Conservation (phyloP, 2,329 filamentous ascomycete species). For the Onygena corvina region DNA sequence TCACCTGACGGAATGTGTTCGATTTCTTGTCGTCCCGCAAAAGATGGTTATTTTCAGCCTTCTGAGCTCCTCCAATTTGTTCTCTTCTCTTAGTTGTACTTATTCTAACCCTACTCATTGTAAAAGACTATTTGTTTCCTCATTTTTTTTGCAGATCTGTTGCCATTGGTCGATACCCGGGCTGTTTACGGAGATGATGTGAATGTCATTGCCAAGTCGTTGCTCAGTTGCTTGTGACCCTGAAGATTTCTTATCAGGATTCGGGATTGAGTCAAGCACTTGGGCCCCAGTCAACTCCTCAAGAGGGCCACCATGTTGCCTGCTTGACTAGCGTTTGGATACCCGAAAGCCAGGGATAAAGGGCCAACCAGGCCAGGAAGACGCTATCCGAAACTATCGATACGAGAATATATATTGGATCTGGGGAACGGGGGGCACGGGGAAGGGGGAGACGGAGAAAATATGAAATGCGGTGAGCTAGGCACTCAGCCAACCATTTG, state of each 20-base stretch:
- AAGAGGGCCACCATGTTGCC: background rate
- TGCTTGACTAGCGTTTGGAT: background rate
- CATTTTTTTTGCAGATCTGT: too few relatives aligned
- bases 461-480: background rate
- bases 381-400: background rate
- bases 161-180: too few relatives aligned
- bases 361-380: background rate
- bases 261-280: background rate
- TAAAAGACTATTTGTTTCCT: too few relatives aligned
- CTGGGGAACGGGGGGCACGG: too few relatives aligned
- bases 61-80: too few relatives aligned
- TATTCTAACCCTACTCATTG: too few relatives aligned
- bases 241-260: background rate
- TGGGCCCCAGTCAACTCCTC: background rate
- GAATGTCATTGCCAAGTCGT: background rate
- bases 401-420: background rate
- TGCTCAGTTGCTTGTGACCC: slow-evolving; percentile 1
- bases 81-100: too few relatives aligned
- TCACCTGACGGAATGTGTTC: background rate
- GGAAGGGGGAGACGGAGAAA: too few relatives aligned
- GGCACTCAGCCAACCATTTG: background rate
- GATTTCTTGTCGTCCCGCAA: too few relatives aligned
- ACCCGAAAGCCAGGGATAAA: background rate
- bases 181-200: background rate
- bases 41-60: too few relatives aligned